Conservation (phyloP, 257 asterid species). For the Petrea volubilis region DNA sequence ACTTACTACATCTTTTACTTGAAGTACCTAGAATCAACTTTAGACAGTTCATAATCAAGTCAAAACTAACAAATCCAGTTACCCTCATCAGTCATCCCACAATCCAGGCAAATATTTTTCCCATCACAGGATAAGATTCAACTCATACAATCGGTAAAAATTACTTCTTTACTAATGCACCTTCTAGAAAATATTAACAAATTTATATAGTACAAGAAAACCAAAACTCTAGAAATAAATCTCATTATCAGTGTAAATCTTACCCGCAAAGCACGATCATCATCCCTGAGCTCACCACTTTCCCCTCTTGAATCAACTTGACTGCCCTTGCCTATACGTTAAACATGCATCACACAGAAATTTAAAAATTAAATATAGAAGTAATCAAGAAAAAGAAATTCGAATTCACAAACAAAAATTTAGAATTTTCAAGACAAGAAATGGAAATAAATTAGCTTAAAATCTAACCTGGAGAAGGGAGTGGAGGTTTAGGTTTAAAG, state of each 20-base stretch:
- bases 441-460: not conserved
- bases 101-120: not conserved
- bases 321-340: slow-evolving; percentile 36
- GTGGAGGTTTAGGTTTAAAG: slow-evolving; percentile 41
- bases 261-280: slow-evolving; percentile 40
- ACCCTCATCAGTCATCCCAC: not conserved
- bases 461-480: slow-evolving; percentile 50
- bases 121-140: slow-evolving; percentile 1
- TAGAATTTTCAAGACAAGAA: not conserved
- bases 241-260: not conserved
- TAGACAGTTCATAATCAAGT: not conserved
- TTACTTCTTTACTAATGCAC: not conserved
- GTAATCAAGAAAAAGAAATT: not conserved
- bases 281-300: slow-evolving; percentile 23
- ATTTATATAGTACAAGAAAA: not conserved
- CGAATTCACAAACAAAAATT: not conserved
- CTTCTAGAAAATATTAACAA: not conserved
- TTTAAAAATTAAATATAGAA: not conserved
- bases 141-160: slow-evolving; percentile 2
- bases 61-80: not conserved
- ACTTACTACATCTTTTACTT: not conserved
- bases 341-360: slow-evolving; percentile 8
- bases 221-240: not conserved
- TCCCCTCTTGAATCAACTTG: slow-evolving; percentile 36
- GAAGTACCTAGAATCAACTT: not conserved